A percentile compares a stretch with the other conserved stretches of the same genome.
Conservation (phyloP, 352 stramenopile genomes). For the Globisporangium emineosum region DNA sequence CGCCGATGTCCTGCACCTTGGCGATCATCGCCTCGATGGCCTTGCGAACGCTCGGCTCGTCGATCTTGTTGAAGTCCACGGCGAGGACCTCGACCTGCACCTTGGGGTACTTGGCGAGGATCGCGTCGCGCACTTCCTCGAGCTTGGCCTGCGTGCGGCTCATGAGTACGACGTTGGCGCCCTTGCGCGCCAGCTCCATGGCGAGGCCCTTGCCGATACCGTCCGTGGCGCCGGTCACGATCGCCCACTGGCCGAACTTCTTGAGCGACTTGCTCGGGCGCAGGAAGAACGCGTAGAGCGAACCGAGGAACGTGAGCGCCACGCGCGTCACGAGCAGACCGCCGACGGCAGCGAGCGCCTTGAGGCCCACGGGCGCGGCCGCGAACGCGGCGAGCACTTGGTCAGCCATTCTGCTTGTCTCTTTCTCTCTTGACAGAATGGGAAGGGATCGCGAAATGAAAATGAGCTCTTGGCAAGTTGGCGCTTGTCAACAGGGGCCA, state of each 20-base stretch:
- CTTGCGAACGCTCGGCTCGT: conserved; percentile 61
- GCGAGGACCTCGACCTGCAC: conserved; percentile 86
- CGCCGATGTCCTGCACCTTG: conserved; percentile 91
- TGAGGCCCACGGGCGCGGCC: conserved; percentile 35
- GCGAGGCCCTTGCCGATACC: conserved; percentile 91
- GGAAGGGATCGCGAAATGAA: conserved; percentile 1
- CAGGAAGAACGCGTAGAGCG: conserved; percentile 89
- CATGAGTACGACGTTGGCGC: conserved; percentile 97
- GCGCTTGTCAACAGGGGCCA: conserved; percentile 3
- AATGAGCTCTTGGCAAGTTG: neutral
- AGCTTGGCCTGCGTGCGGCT: conserved; percentile 96
- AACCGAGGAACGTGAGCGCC: conserved; percentile 42
- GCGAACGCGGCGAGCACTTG: conserved; percentile 21
- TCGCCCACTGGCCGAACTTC: conserved; percentile 95
- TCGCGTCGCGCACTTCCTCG: conserved; percentile 91
- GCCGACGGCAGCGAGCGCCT: conserved; percentile 42
- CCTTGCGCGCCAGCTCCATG: conserved; percentile 96
- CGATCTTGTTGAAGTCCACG: conserved; percentile 94
- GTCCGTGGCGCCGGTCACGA: conserved; percentile 97
- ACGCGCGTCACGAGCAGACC: conserved; percentile 50
- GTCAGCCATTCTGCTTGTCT: conserved; percentile 1
- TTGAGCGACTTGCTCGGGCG: conserved; percentile 92
- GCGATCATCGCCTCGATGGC: conserved; percentile 49
- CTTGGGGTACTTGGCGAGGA: conserved; percentile 90
- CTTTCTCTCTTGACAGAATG: neutral